A percentile compares a stretch with the other conserved stretches of the same genome.
These are phyloP conservation scores for Phytophthora lateralis DNA, from an alignment of 352 stramenopile species.

Conservation along the genomic window DNA sequence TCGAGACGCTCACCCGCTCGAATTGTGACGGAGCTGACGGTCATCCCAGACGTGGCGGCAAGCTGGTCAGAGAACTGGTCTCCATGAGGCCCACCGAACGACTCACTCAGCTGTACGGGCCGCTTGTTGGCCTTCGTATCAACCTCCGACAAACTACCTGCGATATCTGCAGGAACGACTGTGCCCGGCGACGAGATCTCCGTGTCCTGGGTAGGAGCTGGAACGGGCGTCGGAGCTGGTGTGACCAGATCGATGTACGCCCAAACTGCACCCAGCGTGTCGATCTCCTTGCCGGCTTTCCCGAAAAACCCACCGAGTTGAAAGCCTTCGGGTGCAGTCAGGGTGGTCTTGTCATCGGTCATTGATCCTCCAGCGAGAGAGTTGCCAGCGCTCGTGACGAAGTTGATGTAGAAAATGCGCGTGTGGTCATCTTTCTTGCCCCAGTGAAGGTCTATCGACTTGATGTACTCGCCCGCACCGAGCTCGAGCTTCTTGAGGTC, in stretches of 20 bases:
- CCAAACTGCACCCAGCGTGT: conserved; percentile 28
- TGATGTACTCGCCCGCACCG: neutral
- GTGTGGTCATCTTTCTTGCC: too few species aligned
- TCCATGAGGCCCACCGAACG: conserved; percentile 49
- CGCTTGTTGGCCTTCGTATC: conserved; percentile 18
- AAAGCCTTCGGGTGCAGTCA: conserved; percentile 29
- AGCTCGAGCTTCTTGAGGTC: conserved; percentile 16
- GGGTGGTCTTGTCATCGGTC: conserved; percentile 18
- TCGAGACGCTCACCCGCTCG: conserved; percentile 33
- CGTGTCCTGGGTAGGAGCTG: conserved; percentile 9
- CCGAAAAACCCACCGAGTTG: conserved; percentile 29
- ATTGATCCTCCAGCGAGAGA: conserved; percentile 22
- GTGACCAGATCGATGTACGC: conserved; percentile 26
- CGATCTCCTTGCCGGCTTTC: conserved; percentile 22
- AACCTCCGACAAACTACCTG: conserved; percentile 26
- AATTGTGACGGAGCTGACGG: conserved; percentile 30
- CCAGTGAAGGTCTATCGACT: too few species aligned
- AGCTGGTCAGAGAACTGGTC: conserved; percentile 44
- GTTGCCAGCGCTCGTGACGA: conserved; percentile 29
- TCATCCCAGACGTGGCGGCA: conserved; percentile 26
- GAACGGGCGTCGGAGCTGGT: conserved; percentile 20
- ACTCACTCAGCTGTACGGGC: conserved; percentile 36
- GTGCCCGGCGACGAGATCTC: conserved; percentile 19
- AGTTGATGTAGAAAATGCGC: conserved; percentile 17
- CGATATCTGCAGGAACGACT: conserved; percentile 17